A percentile compares a stretch with the other conserved stretches of the same genome.
Evolutionary conservation across 2,329 filamentous ascomycete species (phyloP).

Genomic region (Stagonosporopsis chrysanthemi): DNA sequence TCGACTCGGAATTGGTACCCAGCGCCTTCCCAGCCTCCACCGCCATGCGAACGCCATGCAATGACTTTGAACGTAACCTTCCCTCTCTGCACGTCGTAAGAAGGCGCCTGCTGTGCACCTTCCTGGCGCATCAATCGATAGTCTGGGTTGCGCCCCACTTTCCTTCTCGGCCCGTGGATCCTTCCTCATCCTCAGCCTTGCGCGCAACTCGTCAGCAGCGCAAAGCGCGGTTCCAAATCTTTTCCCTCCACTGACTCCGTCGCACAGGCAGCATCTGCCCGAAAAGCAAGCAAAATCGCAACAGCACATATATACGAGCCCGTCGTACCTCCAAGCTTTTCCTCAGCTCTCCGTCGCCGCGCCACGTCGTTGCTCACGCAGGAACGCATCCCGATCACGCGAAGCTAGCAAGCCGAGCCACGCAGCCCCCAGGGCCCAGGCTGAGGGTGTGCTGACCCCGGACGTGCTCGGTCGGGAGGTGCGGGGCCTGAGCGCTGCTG

Average conservation of each 20-base stretch:
- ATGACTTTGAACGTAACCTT: background rate
- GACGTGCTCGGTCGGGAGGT: background rate
- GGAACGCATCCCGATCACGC: constrained; percentile 7
- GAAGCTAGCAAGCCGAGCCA: background rate
- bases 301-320: background rate
- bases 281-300: background rate
- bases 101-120: constrained; percentile 10
- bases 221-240: background rate
- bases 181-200: constrained; percentile 13
- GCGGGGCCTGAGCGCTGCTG: background rate
- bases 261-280: background rate
- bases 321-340: constrained; percentile 16
- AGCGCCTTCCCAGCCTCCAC: background rate
- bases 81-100: background rate
- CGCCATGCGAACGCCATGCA: background rate
- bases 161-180: constrained; percentile 8
- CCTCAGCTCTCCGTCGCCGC: constrained; percentile 4
- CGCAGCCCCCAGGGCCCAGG: background rate
- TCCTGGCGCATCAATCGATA: constrained; percentile 17
- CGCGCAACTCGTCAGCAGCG: background rate
- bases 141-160: constrained; percentile 10
- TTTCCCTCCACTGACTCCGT: background rate
- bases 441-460: constrained; percentile 13
- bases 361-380: constrained; percentile 15
- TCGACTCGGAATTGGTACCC: background rate